Evolutionary conservation across 2,329 filamentous ascomycete genomes (phyloP).

Genomic region (Aspergillus pseudotamarii): DNA sequence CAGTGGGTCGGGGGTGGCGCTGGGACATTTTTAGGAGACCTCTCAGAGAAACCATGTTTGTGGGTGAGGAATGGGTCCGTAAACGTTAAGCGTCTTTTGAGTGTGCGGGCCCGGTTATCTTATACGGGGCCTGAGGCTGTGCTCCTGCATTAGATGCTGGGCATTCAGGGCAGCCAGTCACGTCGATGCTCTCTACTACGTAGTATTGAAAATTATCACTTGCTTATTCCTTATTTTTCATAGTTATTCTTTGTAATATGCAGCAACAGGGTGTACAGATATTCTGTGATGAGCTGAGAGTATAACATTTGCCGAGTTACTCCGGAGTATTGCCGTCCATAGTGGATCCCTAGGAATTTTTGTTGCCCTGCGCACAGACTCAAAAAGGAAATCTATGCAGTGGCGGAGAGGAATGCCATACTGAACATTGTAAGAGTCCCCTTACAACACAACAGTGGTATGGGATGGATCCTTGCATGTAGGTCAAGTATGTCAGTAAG

Average conservation of each 20-base stretch:
- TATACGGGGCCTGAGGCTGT: background rate
- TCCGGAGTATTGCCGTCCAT: background rate
- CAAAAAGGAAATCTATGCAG: background rate
- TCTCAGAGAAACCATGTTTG: conserved; percentile 2
- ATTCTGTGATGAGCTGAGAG: background rate
- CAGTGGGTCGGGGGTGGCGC: background rate
- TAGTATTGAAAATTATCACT: background rate
- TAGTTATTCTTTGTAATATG: background rate
- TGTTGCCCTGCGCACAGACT: background rate
- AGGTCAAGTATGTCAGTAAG: background rate
- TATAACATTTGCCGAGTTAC: background rate
- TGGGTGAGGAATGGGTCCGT: background rate
- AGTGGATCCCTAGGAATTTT: background rate
- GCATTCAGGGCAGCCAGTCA: background rate
- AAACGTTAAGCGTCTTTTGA: background rate
- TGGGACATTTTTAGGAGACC: conserved; percentile 5
- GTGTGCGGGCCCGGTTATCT: background rate
- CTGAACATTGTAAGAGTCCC: background rate
- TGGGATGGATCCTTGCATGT: background rate
- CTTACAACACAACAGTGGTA: background rate
- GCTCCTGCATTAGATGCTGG: background rate
- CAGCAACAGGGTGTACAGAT: background rate
- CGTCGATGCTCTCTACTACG: background rate
- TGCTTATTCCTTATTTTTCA: background rate
- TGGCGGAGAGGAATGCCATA: background rate